Percentiles rank a stretch among this genome's conserved stretches.
phyloP scores from a whole-genome alignment of 192 early-diverging fungal genomes.

The Oehlia diaphana region DNA sequence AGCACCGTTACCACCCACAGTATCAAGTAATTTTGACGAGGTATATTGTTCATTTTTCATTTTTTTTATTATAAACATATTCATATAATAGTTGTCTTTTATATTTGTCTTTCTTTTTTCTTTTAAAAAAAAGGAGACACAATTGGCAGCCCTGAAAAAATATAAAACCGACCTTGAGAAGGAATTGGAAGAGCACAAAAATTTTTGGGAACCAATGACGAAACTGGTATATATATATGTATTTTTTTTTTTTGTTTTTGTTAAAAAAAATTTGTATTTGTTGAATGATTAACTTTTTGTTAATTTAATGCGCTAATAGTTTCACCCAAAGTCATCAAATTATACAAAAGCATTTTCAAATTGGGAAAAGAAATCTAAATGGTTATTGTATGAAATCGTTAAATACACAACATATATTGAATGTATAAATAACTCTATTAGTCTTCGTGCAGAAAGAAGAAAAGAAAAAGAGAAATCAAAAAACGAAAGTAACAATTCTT shows the following conservation, averaged over 20 bases:
- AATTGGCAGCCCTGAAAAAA: slow-evolving; percentile 64
- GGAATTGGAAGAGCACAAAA: slow-evolving; percentile 71
- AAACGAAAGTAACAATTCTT: neutral
- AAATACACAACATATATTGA: slow-evolving; percentile 82
- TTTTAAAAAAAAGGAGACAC: slow-evolving; percentile 33
- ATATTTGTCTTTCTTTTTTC: neutral
- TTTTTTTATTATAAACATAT: neutral
- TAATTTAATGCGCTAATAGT: slow-evolving; percentile 41
- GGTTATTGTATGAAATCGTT: slow-evolving; percentile 79
- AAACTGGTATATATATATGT: slow-evolving; percentile 47
- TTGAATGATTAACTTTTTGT: neutral
- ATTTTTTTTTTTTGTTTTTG: neutral
- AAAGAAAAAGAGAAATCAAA: slow-evolving; percentile 22
- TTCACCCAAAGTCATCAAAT: slow-evolving; percentile 57
- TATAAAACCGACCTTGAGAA: slow-evolving; percentile 63
- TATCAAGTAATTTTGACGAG: slow-evolving; percentile 41
- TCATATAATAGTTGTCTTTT: neutral
- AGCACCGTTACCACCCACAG: slow-evolving; percentile 49
- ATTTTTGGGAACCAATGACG: slow-evolving; percentile 53
- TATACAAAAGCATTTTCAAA: slow-evolving; percentile 69
- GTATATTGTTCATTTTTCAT: neutral
- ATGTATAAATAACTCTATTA: slow-evolving; percentile 64
- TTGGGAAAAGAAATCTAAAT: slow-evolving; percentile 79
- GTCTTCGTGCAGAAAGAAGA: neutral
- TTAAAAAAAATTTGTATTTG: no score